Evolutionary conservation across 2,329 filamentous ascomycete genomes (phyloP).

Genomic region (Xylariaceae sp.): DNA sequence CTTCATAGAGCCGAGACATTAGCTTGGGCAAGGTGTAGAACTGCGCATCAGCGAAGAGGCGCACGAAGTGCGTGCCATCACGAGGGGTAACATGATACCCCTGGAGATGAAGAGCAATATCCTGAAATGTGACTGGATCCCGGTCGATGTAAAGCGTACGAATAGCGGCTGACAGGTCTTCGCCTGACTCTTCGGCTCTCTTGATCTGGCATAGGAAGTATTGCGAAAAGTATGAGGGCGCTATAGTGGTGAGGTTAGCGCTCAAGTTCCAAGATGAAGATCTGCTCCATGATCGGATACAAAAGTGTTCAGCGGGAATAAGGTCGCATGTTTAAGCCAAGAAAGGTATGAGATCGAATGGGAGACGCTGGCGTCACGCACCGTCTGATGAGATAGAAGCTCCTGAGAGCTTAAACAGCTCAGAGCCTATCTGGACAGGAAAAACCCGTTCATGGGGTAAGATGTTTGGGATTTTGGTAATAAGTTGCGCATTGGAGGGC

Average conservation of each 20-base stretch:
- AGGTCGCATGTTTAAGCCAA: neutral
- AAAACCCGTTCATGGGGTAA: constrained; percentile 76
- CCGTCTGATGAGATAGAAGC: constrained; percentile 77
- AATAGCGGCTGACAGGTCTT: constrained; percentile 58
- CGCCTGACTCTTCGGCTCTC: constrained; percentile 64
- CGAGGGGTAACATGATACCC: constrained; percentile 86
- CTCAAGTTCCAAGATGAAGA: constrained; percentile 7
- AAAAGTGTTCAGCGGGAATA: neutral
- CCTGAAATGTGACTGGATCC: constrained; percentile 85
- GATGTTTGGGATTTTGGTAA: constrained; percentile 60
- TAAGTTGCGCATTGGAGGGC: constrained; percentile 43
- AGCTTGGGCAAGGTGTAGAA: constrained; percentile 91
- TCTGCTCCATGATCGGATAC: constrained; percentile 4
- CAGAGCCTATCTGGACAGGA: constrained; percentile 75
- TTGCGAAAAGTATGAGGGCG: constrained; percentile 94
- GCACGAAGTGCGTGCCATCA: constrained; percentile 87
- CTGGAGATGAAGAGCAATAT: constrained; percentile 90
- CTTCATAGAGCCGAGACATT: constrained; percentile 89
- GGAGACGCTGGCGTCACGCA: constrained; percentile 47
- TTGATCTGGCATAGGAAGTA: constrained; percentile 88
- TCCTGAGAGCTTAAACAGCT: constrained; percentile 75
- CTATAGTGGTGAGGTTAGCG: constrained; percentile 54
- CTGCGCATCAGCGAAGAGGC: constrained; percentile 91
- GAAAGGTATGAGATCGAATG: constrained; percentile 2
- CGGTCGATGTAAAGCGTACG: constrained; percentile 94